These are phyloP conservation scores for Fusarium nelsonii DNA, from an alignment of 2,329 filamentous ascomycete species.

Conservation along the genomic window DNA sequence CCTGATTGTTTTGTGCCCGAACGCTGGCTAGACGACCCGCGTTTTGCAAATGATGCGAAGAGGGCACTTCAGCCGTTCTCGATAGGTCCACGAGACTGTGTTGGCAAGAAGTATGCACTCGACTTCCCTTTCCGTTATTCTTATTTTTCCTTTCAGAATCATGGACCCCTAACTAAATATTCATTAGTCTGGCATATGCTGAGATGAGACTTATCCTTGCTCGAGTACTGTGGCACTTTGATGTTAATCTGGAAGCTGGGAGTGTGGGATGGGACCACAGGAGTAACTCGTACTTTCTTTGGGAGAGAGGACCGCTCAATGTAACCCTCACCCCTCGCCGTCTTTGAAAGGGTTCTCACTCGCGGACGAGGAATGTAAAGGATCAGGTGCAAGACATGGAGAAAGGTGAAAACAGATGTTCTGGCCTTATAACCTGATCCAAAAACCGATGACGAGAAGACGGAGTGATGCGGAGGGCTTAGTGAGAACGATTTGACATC, in stretches of 20 bases:
- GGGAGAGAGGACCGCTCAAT: background rate
- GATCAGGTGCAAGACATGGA: too few species aligned
- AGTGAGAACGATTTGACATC: too few species aligned
- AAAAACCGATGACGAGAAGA: too few species aligned
- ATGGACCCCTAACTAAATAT: background rate
- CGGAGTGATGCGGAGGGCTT: too few species aligned
- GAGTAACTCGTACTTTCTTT: background rate
- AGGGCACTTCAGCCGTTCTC: conserved; percentile 61
- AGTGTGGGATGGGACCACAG: background rate
- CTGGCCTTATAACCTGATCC: too few species aligned
- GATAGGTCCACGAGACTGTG: conserved; percentile 62
- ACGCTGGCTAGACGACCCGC: conserved; percentile 33
- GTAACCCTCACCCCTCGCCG: background rate
- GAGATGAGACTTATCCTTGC: background rate
- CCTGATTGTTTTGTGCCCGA: conserved; percentile 6
- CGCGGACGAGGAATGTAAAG: background rate
- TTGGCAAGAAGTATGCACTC: conserved; percentile 59
- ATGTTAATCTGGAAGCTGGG: background rate
- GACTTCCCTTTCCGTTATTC: background rate
- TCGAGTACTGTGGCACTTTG: background rate
- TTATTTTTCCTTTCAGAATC: too few species aligned
- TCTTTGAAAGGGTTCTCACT: background rate
- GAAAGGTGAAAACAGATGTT: too few species aligned
- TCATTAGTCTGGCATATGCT: background rate
- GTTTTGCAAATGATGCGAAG: conserved; percentile 55